A percentile compares a stretch with the other conserved stretches of the same genome.
phyloP scores from a whole-genome alignment of 306 rosid genomes.

The Psophocarpus tetragonolobus region DNA sequence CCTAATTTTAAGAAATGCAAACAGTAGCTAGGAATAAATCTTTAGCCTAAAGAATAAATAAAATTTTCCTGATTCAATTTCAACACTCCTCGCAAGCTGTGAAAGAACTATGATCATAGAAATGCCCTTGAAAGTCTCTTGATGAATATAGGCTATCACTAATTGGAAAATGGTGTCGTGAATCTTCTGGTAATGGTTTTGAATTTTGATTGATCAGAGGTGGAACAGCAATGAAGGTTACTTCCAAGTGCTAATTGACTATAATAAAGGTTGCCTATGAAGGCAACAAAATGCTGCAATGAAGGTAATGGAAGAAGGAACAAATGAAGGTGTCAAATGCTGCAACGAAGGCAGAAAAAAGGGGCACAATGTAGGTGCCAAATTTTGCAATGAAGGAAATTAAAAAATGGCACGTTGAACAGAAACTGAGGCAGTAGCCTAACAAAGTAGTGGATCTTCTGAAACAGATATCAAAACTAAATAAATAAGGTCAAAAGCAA shows the following conservation, averaged over 20 bases:
- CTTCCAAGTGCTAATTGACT: not conserved
- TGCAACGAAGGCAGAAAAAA: not conserved
- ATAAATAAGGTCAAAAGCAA: not conserved
- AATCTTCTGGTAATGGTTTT: not conserved
- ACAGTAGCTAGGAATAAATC: not conserved
- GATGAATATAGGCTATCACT: not conserved
- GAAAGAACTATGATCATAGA: not conserved
- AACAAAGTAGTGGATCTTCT: not conserved
- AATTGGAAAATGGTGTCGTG: not conserved
- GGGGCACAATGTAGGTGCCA: not conserved
- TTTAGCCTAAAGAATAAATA: not conserved
- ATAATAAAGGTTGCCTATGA: not conserved
- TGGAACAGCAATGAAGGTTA: not conserved
- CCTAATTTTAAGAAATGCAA: not conserved
- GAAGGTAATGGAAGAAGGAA: not conserved
- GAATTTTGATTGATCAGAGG: not conserved
- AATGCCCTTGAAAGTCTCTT: not conserved
- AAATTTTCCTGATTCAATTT: no score
- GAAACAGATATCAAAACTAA: not conserved
- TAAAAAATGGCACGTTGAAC: not conserved
- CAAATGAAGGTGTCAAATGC: not conserved
- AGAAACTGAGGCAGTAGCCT: not conserved
- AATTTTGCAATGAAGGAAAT: not conserved
- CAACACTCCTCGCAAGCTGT: not conserved
- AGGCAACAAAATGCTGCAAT: not conserved